These are phyloP conservation scores for Rhodotorula sp. DNA, from an alignment of 1,284 basidiomycete genomes.

Conservation along the genomic window DNA sequence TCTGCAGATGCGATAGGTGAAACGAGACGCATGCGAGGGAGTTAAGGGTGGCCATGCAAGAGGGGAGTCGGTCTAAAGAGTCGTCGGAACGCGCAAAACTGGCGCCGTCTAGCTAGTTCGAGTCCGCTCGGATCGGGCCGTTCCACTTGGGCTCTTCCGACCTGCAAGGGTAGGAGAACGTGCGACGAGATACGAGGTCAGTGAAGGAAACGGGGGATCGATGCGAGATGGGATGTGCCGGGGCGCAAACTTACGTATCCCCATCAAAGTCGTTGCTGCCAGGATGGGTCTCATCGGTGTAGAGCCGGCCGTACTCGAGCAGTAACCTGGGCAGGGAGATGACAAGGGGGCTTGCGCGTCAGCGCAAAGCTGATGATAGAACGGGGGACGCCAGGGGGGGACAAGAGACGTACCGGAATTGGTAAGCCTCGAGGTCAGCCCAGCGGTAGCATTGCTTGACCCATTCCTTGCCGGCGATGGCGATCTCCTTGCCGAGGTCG, in stretches of 20 bases:
- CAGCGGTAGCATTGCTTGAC: constrained; percentile 39
- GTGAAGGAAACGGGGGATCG: too few relatives aligned
- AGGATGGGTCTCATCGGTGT: constrained; percentile 40
- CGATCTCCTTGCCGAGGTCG: constrained; percentile 44
- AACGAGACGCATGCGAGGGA: too few relatives aligned
- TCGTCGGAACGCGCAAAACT: background rate
- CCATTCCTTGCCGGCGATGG: constrained; percentile 43
- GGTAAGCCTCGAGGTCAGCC: constrained; percentile 42
- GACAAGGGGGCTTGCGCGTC: too few relatives aligned
- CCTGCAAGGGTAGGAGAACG: constrained; percentile 4
- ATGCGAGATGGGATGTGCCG: background rate
- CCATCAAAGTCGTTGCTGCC: constrained; percentile 42
- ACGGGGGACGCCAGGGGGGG: too few relatives aligned
- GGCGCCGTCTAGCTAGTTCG: background rate
- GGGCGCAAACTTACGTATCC: constrained; percentile 25
- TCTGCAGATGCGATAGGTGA: too few relatives aligned
- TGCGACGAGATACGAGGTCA: background rate
- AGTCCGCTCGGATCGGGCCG: constrained; percentile 9
- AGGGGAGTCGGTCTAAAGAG: too few relatives aligned
- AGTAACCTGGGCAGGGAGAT: constrained; percentile 24
- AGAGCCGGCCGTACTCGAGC: constrained; percentile 43
- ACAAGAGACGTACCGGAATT: constrained; percentile 29
- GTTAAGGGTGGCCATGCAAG: too few relatives aligned
- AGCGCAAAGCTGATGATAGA: background rate
- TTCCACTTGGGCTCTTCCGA: constrained; percentile 37